Percentiles rank a stretch among this genome's conserved stretches.
Conservation (phyloP, 805 yeast genomes). For the Candida hispaniensis region DNA sequence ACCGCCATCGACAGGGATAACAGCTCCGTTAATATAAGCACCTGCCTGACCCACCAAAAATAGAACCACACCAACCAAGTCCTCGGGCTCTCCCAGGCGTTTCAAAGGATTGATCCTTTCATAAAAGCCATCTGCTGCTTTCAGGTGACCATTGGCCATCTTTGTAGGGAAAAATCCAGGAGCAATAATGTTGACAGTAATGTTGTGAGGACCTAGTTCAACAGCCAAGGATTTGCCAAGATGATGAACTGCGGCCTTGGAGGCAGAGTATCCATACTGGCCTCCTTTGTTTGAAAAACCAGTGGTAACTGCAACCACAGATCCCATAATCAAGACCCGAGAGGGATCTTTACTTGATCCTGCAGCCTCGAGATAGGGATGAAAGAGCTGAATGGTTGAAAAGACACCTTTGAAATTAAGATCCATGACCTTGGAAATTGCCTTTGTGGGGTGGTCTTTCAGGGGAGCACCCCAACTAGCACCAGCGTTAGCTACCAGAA, state of each 20-base stretch:
- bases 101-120: slow-evolving; percentile 44
- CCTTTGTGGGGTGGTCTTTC: slow-evolving; percentile 48
- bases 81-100: slow-evolving; percentile 53
- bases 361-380: slow-evolving; percentile 45
- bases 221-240: slow-evolving; percentile 52
- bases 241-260: slow-evolving; percentile 67
- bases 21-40: slow-evolving; percentile 54
- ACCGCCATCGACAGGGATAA: slow-evolving; percentile 66
- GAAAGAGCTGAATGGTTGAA: slow-evolving; percentile 49
- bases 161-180: slow-evolving; percentile 72
- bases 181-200: slow-evolving; percentile 59
- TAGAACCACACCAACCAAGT: slow-evolving; percentile 44
- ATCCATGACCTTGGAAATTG: slow-evolving; percentile 50
- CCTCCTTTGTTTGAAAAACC: slow-evolving; percentile 37
- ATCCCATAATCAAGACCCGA: slow-evolving; percentile 55
- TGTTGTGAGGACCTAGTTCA: slow-evolving; percentile 54
- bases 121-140: slow-evolving; percentile 44
- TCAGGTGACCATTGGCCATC: slow-evolving; percentile 58
- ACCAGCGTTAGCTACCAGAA: slow-evolving; percentile 68
- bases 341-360: slow-evolving; percentile 50
- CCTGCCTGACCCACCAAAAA: slow-evolving; percentile 49
- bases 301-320: slow-evolving; percentile 45
- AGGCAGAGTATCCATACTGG: slow-evolving; percentile 60
- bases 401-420: slow-evolving; percentile 62
- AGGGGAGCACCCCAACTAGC: slow-evolving; percentile 68